Base-by-base conservation (phyloP, 805 yeast genomes). In the Starmerella tilneyi region DNA sequence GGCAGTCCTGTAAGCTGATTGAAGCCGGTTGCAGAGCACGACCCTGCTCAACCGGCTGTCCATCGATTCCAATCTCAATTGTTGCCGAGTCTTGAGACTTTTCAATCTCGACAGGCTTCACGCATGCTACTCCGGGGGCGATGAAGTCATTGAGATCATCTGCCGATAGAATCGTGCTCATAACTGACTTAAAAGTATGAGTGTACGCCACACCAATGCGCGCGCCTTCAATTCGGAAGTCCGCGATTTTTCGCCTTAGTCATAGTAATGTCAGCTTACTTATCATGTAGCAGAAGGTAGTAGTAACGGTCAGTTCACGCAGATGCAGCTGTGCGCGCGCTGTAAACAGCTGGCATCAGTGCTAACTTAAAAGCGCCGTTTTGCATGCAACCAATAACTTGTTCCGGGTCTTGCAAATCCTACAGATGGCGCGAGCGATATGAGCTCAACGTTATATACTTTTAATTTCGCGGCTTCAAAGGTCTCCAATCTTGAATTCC, bases 141-240 rank as follows among this genome's bases (percentile, higher is more conserved):
- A 92, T 89, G 65, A 86, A 92, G 64, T 92, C 98, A 63, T 92
- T 92, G 82, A 92, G 67, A 58, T 92, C 96, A 47, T 84, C 92
- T 19, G 85, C 88, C 8, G 53, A 47, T 12, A 47, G 46, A 28
- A 46, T 46, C 9, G 50, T 41, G 29, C 50, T 46, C 53, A 47
- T 47, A 3, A 7, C 19, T 21, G 27, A 5, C 27, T 5, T n/a
- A 20, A 26, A 34, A 33, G 19, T 17, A 21, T 13, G 16, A 11
- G 26, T 15, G 20, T 38, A 44, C 41, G 38, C 31, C 31, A 37
- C 39, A 36, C 17, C 27, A 24, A 24, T 24, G 8, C 40, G 13
- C 13, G 15, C 11, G 9, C 5, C 9, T 16, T n/a, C 8, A 13
- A 9, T 22, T 15, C 13, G 3, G 40, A 16, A 22, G 29, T 21